These are phyloP conservation scores for Xerocomellus intermedius DNA, from an alignment of 768 basidiomycete genomes.

Conservation along the genomic window DNA sequence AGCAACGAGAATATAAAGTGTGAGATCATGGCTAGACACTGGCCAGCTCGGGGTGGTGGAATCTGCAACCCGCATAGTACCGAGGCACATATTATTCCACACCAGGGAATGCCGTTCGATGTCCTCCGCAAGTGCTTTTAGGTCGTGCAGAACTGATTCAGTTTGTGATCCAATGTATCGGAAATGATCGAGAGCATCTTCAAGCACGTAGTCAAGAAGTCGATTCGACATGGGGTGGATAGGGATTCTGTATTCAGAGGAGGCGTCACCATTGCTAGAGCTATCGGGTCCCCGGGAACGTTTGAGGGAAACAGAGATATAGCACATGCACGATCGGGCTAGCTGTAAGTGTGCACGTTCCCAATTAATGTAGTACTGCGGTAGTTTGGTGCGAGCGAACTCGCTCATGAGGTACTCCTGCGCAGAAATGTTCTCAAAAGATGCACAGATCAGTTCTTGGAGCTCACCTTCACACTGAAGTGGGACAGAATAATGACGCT, in stretches of 20 bases:
- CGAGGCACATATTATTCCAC: neutral
- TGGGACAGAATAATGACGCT: neutral
- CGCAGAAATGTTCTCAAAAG: neutral
- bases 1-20: neutral
- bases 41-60: neutral
- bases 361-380: neutral
- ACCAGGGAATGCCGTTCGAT: neutral
- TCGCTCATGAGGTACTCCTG: neutral
- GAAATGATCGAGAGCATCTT: neutral
- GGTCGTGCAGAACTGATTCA: neutral
- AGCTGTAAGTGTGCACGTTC: neutral
- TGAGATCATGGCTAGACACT: neutral
- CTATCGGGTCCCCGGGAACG: neutral
- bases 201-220: neutral
- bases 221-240: neutral
- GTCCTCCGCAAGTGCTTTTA: neutral
- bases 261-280: neutral
- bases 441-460: neutral
- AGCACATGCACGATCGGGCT: neutral
- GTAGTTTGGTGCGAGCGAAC: neutral
- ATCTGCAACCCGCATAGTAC: neutral
- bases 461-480: neutral
- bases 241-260: neutral
- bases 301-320: neutral
- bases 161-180: neutral